Evolutionary conservation across 768 basidiomycete species (phyloP).

Genomic region (Boletus subcaerulescens): DNA sequence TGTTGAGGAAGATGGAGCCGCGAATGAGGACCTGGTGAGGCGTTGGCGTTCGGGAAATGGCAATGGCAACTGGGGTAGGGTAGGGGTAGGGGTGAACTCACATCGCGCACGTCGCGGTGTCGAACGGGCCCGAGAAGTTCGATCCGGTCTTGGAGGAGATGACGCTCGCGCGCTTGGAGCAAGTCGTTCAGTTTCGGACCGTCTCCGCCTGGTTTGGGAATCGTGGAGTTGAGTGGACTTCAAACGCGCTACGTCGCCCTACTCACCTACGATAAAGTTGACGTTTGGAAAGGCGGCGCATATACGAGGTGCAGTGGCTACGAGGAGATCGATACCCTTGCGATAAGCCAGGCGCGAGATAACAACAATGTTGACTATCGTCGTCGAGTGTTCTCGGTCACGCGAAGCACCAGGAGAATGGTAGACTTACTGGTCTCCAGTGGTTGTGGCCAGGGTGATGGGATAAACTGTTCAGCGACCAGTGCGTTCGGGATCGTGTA

Average conservation of each 20-base stretch:
- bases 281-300: constrained; percentile 85
- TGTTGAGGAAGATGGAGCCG: constrained; percentile 92
- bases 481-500: constrained; percentile 95
- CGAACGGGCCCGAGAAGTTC: constrained; percentile 79
- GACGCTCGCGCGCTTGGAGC: constrained; percentile 91
- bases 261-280: constrained; percentile 77
- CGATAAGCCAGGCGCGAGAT: constrained; percentile 89
- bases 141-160: constrained; percentile 89
- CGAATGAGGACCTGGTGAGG: constrained; percentile 69
- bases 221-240: not conserved
- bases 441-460: constrained; percentile 43
- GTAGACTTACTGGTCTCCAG: constrained; percentile 51
- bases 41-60: not conserved
- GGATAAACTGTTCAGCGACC: constrained; percentile 82
- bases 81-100: constrained; percentile 33
- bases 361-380: constrained; percentile 84
- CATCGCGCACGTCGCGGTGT: constrained; percentile 80
- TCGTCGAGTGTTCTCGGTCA: not conserved
- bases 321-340: constrained; percentile 94
- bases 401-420: no score
- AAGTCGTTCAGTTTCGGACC: constrained; percentile 95
- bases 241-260: not conserved
- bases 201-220: constrained; percentile 66
- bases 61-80: no score
- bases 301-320: constrained; percentile 88